Conservation (phyloP, 1,139 yeast genomes). For the Kurtzmaniella natalensis region DNA sequence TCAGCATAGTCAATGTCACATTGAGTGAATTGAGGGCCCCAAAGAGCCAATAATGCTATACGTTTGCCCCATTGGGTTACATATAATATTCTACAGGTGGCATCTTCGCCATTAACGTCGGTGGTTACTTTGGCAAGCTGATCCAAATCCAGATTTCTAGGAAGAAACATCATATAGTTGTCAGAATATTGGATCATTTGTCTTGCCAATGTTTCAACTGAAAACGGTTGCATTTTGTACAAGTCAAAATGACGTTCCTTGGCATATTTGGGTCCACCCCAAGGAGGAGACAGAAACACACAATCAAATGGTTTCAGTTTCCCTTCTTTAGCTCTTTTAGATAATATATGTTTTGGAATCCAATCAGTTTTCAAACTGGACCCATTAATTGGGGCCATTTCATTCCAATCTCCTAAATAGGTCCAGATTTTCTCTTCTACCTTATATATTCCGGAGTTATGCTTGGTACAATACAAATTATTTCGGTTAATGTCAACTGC, state of each 20-base stretch:
- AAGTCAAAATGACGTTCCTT: conserved; percentile 42
- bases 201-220: conserved; percentile 39
- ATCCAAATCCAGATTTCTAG: conserved; percentile 58
- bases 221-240: conserved; percentile 43
- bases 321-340: conserved; percentile 1
- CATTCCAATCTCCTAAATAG: conserved; percentile 54
- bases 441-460: conserved; percentile 71
- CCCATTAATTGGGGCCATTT: conserved; percentile 21
- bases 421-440: conserved; percentile 48
- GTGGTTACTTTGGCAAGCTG: conserved; percentile 51
- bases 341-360: conserved; percentile 22
- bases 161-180: conserved; percentile 70
- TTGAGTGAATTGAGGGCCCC: conserved; percentile 44
- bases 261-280: conserved; percentile 88
- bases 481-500: conserved; percentile 64
- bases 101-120: conserved; percentile 40
- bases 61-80: conserved; percentile 37
- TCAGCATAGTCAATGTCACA: conserved; percentile 7
- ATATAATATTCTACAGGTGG: conserved; percentile 46
- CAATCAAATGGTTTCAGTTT: conserved; percentile 46
- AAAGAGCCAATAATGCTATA: conserved; percentile 56
- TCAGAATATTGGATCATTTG: conserved; percentile 40
- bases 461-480: conserved; percentile 61
- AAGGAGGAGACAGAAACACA: conserved; percentile 86
- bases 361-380: conserved; percentile 20